Evolutionary conservation across 345 rosid genomes (phyloP).

Genomic region (Citrus trifoliata): DNA sequence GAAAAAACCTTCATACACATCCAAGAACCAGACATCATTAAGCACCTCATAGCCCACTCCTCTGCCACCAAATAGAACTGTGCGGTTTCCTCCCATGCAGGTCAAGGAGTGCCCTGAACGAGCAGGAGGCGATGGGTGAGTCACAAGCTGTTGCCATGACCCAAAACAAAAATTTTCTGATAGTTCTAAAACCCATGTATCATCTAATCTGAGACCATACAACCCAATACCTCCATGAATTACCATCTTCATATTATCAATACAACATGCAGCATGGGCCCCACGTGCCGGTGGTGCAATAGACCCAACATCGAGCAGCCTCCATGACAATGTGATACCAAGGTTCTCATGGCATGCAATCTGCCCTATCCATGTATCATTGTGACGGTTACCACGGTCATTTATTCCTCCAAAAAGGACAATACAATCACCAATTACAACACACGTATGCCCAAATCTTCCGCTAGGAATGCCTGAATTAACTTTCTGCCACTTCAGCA

Average conservation of each 20-base stretch:
- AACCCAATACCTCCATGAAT: slow-evolving; percentile 87
- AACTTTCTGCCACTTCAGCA: slow-evolving; percentile 62
- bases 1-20: slow-evolving; percentile 35
- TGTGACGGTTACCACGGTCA: slow-evolving; percentile 76
- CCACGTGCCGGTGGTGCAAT: slow-evolving; percentile 77
- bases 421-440: slow-evolving; percentile 47
- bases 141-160: slow-evolving; percentile 56
- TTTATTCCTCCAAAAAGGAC: slow-evolving; percentile 90
- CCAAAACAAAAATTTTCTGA: slow-evolving; percentile 58
- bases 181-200: slow-evolving; percentile 82
- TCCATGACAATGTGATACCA: slow-evolving; percentile 57
- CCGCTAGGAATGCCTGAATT: slow-evolving; percentile 76
- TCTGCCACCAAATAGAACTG: slow-evolving; percentile 87
- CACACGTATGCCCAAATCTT: slow-evolving; percentile 90
- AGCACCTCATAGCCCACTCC: slow-evolving; percentile 83
- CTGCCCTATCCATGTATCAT: slow-evolving; percentile 85
- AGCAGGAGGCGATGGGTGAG: slow-evolving; percentile 70
- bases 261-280: slow-evolving; percentile 86
- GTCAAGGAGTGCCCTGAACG: slow-evolving; percentile 96
- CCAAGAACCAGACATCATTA: slow-evolving; percentile 80
- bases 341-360: slow-evolving; percentile 39
- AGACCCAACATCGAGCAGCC: slow-evolving; percentile 53
- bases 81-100: slow-evolving; percentile 44
- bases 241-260: slow-evolving; percentile 65
- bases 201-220: slow-evolving; percentile 63